Evolutionary conservation across 306 rosid species (phyloP).

Genomic region (Rosa chinensis): DNA sequence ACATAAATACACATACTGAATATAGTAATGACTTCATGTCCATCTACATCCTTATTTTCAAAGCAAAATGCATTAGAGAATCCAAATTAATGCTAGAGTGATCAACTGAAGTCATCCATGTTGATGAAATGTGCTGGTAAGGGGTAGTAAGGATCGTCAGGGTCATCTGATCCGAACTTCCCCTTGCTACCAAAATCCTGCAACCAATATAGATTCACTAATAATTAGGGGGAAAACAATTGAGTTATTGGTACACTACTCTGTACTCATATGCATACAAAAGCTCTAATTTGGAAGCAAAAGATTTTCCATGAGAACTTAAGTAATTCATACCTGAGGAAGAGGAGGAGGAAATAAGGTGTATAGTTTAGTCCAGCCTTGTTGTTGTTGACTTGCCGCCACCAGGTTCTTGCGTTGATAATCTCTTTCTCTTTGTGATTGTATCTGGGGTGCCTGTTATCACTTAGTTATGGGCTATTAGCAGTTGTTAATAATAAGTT

Average conservation of each 20-base stretch:
- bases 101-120: conserved; percentile 7
- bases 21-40: neutral
- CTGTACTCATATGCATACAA: neutral
- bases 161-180: neutral
- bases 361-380: neutral
- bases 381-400: neutral
- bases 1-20: neutral
- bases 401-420: neutral
- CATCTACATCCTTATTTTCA: neutral
- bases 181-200: neutral
- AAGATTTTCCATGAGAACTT: neutral
- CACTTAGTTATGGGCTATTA: neutral
- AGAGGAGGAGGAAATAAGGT: neutral
- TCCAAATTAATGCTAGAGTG: neutral
- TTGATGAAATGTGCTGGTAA: neutral
- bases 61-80: neutral
- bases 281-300: neutral
- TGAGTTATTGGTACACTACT: neutral
- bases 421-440: neutral
- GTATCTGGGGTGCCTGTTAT: neutral
- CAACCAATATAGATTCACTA: neutral
- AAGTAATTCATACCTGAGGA: neutral
- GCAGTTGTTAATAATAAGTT: no score
- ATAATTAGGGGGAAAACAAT: neutral
- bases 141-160: neutral